Conservation (phyloP, 306 rosid genomes). For the Vicia villosa region DNA sequence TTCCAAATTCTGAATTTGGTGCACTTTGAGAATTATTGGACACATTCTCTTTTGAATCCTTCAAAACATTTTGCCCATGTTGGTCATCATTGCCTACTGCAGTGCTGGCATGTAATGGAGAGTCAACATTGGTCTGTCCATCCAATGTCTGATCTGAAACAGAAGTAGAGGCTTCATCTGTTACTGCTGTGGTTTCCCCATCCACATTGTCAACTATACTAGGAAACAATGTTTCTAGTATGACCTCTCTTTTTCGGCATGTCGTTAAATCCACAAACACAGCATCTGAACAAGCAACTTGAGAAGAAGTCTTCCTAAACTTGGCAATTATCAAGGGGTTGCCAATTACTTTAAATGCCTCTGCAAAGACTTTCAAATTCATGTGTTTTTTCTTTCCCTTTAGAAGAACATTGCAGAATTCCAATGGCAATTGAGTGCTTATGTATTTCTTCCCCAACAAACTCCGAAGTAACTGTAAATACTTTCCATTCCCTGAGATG, state of each 20-base stretch:
- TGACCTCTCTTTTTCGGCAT: slow-evolving; percentile 27
- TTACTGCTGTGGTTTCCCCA: neutral
- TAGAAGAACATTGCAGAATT: slow-evolving; percentile 40
- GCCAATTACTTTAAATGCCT: slow-evolving; percentile 46
- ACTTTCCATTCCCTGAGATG: slow-evolving; percentile 32
- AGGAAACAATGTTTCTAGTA: slow-evolving; percentile 39
- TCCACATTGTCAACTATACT: neutral
- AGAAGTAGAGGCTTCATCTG: neutral
- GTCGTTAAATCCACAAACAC: slow-evolving; percentile 42
- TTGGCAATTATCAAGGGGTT: slow-evolving; percentile 57
- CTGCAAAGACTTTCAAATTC: slow-evolving; percentile 41
- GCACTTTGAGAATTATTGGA: slow-evolving; percentile 24
- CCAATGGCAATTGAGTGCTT: slow-evolving; percentile 36
- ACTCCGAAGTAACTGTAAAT: slow-evolving; percentile 12
- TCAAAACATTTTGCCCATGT: slow-evolving; percentile 1
- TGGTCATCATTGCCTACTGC: slow-evolving; percentile 20
- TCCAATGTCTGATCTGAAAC: neutral
- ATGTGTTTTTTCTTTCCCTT: slow-evolving; percentile 11
- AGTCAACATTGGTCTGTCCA: neutral
- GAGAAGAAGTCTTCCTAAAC: slow-evolving; percentile 12
- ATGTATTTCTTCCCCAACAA: slow-evolving; percentile 33
- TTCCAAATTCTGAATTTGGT: slow-evolving; percentile 10
- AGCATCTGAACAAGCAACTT: slow-evolving; percentile 41
- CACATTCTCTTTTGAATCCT: slow-evolving; percentile 12
- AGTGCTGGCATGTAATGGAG: slow-evolving; percentile 18